phyloP scores from a whole-genome alignment of 495 filamentous ascomycete genomes.

The Neurospora sp. region DNA sequence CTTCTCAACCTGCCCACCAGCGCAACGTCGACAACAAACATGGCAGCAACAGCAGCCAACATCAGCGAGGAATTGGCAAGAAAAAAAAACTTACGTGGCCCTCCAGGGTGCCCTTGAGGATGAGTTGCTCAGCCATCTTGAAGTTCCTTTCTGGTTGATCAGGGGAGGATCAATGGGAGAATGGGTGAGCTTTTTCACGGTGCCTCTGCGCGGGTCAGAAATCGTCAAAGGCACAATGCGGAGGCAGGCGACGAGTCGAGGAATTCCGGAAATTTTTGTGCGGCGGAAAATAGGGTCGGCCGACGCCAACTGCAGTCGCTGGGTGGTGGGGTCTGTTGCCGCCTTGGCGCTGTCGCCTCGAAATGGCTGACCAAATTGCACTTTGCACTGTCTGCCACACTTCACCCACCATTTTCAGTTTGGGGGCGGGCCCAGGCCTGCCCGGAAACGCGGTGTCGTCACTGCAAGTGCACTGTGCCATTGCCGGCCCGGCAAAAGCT shows the following conservation, averaged over 20 bases:
- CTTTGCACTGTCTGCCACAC: too few relatives aligned
- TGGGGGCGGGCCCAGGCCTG: background rate
- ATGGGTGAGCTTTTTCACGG: constrained; percentile 21
- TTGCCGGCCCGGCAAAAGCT: background rate
- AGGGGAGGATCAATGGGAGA: constrained; percentile 22
- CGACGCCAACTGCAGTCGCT: background rate
- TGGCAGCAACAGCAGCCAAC: constrained; percentile 1
- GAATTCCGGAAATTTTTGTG: constrained; percentile 31
- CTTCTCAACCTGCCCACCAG: background rate
- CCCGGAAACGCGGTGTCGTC: background rate
- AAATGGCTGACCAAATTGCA: background rate
- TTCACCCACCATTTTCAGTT: too few relatives aligned
- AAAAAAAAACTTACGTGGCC: constrained; percentile 57
- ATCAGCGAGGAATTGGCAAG: constrained; percentile 20
- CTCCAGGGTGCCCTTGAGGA: constrained; percentile 95
- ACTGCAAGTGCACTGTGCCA: background rate
- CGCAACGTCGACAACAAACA: background rate
- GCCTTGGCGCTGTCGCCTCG: background rate
- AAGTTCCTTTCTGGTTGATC: constrained; percentile 20
- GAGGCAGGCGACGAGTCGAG: constrained; percentile 2
- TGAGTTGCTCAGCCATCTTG: constrained; percentile 89
- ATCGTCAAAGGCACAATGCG: constrained; percentile 23
- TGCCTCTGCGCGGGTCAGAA: constrained; percentile 15
- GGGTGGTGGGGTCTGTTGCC: background rate
- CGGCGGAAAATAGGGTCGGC: constrained; percentile 28